phyloP scores from a whole-genome alignment of 1,284 basidiomycete genomes.

The Thelephora terrestris region DNA sequence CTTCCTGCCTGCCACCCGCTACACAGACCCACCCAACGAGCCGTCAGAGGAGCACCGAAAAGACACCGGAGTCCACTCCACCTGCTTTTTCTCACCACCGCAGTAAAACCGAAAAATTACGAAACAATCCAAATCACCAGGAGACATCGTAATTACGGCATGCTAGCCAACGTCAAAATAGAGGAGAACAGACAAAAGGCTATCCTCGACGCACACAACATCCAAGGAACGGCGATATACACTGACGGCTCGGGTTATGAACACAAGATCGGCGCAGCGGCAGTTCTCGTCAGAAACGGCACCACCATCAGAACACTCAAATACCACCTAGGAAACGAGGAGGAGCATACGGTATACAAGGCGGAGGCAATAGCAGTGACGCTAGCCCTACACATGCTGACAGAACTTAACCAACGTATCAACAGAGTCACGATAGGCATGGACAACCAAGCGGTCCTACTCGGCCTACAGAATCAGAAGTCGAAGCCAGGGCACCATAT shows the following conservation, averaged over 20 bases:
- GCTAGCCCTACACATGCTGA: slow-evolving; percentile 7
- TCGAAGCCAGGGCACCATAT: slow-evolving; percentile 6
- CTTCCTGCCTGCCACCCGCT: slow-evolving; percentile 23
- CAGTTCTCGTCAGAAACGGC: slow-evolving; percentile 7
- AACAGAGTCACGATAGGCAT: slow-evolving; percentile 1
- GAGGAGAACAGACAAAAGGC: slow-evolving; percentile 6
- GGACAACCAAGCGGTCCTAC: slow-evolving; percentile 10
- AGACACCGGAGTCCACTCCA: slow-evolving; percentile 13
- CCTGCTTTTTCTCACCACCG: slow-evolving; percentile 13
- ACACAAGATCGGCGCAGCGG: slow-evolving; percentile 15
- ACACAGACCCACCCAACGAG: too few relatives aligned
- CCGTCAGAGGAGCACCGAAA: slow-evolving; percentile 9
- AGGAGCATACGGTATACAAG: slow-evolving; percentile 23
- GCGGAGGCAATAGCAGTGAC: slow-evolving; percentile 19
- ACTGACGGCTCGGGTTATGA: slow-evolving; percentile 14
- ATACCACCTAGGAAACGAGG: slow-evolving; percentile 14
- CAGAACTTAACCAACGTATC: neutral
- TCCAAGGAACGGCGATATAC: neutral
- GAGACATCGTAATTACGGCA: slow-evolving; percentile 7
- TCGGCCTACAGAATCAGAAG: neutral
- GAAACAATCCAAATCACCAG: slow-evolving; percentile 11
- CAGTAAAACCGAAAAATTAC: slow-evolving; percentile 2
- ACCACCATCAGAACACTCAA: slow-evolving; percentile 4
- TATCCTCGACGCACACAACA: neutral
- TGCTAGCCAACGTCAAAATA: slow-evolving; percentile 3